Evolutionary conservation across 352 stramenopile species (phyloP).

Genomic region (Blastocystis sp.): DNA sequence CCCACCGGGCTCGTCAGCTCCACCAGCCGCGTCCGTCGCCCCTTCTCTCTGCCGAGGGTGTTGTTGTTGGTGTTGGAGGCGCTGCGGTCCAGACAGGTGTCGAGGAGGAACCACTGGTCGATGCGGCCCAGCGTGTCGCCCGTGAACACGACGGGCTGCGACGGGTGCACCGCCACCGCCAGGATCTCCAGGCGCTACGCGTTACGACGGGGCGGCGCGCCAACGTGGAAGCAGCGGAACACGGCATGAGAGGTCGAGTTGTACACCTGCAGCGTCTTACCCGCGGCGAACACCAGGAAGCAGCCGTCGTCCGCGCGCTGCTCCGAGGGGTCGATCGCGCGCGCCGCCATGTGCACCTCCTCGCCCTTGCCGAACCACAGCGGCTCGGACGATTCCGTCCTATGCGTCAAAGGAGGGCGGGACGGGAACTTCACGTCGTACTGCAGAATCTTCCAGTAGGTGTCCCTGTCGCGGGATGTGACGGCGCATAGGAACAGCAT

Average conservation of each 20-base stretch:
- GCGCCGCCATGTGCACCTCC: background rate
- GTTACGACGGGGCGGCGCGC: background rate
- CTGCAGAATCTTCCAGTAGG: background rate
- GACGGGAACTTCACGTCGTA: constrained; percentile 10
- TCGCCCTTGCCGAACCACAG: background rate
- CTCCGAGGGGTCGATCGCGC: constrained; percentile 7
- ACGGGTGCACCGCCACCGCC: background rate
- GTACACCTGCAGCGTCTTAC: background rate
- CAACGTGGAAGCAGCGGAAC: background rate
- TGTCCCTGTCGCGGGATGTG: background rate
- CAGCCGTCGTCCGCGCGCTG: background rate
- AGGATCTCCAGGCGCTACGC: background rate
- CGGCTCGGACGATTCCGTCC: background rate
- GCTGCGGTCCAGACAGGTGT: background rate
- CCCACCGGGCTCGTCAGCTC: constrained; percentile 2
- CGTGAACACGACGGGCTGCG: background rate
- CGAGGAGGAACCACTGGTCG: constrained; percentile 22
- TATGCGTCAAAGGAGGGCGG: background rate
- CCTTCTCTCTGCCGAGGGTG: background rate
- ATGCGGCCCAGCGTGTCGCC: constrained; percentile 1
- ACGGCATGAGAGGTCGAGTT: background rate
- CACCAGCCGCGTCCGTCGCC: background rate
- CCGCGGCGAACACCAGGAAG: constrained; percentile 4
- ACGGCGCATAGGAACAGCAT: background rate
- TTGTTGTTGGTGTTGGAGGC: too few species aligned